These are phyloP conservation scores for Berkeleyomyces rouxiae DNA, from an alignment of 2,329 filamentous ascomycete genomes.

Conservation along the genomic window DNA sequence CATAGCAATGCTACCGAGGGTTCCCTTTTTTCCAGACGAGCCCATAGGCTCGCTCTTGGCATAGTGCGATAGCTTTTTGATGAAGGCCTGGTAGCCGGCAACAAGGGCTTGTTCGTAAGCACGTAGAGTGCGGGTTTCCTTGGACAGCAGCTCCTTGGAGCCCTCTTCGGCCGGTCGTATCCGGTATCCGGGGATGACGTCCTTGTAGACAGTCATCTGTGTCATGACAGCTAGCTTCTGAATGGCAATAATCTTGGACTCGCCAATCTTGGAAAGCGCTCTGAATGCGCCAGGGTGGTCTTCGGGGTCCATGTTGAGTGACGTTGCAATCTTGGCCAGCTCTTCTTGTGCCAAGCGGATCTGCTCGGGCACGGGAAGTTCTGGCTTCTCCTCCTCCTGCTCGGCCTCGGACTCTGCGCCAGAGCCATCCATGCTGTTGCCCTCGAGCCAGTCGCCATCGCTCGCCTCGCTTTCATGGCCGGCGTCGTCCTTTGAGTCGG, in stretches of 20 bases:
- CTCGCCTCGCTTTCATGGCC: conserved; percentile 30
- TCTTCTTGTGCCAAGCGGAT: conserved; percentile 83
- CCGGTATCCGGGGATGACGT: conserved; percentile 88
- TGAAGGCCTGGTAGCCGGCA: conserved; percentile 66
- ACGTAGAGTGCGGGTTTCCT: conserved; percentile 70
- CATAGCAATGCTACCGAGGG: conserved; percentile 58
- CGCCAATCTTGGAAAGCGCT: conserved; percentile 55
- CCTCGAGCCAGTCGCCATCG: conserved; percentile 46
- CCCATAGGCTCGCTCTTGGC: conserved; percentile 37
- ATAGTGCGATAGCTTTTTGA: conserved; percentile 55
- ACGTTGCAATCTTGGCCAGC: conserved; percentile 61
- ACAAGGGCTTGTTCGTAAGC: conserved; percentile 80
- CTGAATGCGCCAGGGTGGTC: conserved; percentile 72
- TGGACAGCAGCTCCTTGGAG: conserved; percentile 66
- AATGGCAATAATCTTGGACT: conserved; percentile 53
- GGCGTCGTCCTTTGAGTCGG: conserved; percentile 44
- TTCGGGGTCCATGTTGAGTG: conserved; percentile 83
- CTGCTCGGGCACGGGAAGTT: conserved; percentile 59
- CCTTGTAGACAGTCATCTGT: conserved; percentile 82
- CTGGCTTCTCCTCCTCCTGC: conserved; percentile 34
- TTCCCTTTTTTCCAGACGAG: conserved; percentile 20
- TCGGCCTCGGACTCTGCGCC: conserved; percentile 31
- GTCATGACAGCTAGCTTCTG: conserved; percentile 76
- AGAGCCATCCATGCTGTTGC: conserved; percentile 35
- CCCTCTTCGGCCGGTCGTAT: conserved; percentile 71